Conservation (phyloP, 148 eudicot species). For the Polygonum aviculare region DNA sequence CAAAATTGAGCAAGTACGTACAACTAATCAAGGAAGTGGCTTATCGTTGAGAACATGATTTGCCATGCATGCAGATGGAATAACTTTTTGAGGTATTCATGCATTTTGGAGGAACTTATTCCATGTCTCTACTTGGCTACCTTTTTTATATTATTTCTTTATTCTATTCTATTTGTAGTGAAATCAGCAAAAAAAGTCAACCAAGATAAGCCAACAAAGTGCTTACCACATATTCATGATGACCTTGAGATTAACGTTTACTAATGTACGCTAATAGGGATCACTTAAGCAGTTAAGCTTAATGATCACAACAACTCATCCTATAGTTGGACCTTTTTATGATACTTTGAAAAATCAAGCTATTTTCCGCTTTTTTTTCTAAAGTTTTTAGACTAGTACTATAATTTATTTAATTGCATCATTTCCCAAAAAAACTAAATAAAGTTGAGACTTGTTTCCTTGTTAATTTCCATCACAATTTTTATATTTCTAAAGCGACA, state of each 20-base stretch:
- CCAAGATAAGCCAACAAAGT: neutral
- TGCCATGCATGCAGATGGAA: neutral
- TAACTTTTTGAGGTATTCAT: neutral
- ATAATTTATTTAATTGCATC: no score
- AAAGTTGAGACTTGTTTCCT: no score
- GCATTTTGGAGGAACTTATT: constrained; percentile 6
- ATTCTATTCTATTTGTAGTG: neutral
- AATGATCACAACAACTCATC: no score
- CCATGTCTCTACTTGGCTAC: neutral
- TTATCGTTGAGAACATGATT: neutral
- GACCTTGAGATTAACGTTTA: neutral
- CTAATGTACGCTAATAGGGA: neutral
- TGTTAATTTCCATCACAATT: no score
- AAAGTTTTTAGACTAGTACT: no score
- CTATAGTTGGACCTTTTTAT: no score
- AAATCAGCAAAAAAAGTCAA: constrained; percentile 10
- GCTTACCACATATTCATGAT: neutral
- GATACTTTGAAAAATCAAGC: no score
- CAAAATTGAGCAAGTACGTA: neutral
- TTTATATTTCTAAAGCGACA: no score
- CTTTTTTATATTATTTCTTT: neutral
- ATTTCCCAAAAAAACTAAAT: no score
- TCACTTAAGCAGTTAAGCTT: no score
- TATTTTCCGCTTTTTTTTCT: no score
- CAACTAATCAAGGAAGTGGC: no score